Percentiles rank a stretch among this genome's conserved stretches.
These are phyloP conservation scores for Mycena rebaudengoi DNA, from an alignment of 768 basidiomycete genomes.

Conservation along the genomic window DNA sequence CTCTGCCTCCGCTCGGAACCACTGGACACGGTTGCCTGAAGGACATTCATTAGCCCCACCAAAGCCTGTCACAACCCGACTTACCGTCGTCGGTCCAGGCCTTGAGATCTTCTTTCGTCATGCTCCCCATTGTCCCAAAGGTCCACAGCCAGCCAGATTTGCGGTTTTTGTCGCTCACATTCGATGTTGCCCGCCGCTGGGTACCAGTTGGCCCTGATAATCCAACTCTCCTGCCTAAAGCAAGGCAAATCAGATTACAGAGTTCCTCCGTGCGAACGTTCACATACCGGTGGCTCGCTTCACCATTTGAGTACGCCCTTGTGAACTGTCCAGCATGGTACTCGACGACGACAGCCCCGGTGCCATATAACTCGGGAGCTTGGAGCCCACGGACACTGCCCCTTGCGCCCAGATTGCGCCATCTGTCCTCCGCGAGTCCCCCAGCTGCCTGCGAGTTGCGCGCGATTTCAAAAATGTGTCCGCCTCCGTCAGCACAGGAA, in stretches of 20 bases:
- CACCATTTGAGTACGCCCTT: no score
- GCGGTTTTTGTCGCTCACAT: background rate
- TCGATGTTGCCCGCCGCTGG: no score
- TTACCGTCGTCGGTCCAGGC: conserved; percentile 3
- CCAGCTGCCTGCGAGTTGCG: background rate
- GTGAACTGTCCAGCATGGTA: no score
- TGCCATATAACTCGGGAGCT: no score
- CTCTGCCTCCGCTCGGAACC: conserved; percentile 10
- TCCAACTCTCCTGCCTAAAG: no score
- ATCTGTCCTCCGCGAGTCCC: background rate
- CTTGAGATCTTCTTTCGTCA: background rate
- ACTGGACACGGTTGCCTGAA: background rate
- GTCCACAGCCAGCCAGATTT: conserved; percentile 8
- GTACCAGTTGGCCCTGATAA: no score
- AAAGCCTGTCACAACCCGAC: no score
- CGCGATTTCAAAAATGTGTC: background rate
- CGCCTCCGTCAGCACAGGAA: background rate
- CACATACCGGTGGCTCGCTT: no score
- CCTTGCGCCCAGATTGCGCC: background rate
- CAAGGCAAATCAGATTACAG: no score
- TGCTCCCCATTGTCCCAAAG: background rate
- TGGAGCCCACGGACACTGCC: background rate
- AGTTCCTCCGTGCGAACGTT: no score
- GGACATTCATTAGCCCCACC: no score
- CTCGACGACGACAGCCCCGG: no score